Conservation (phyloP, 192 early-diverging fungal genomes). For the Backusella psychrophila region DNA sequence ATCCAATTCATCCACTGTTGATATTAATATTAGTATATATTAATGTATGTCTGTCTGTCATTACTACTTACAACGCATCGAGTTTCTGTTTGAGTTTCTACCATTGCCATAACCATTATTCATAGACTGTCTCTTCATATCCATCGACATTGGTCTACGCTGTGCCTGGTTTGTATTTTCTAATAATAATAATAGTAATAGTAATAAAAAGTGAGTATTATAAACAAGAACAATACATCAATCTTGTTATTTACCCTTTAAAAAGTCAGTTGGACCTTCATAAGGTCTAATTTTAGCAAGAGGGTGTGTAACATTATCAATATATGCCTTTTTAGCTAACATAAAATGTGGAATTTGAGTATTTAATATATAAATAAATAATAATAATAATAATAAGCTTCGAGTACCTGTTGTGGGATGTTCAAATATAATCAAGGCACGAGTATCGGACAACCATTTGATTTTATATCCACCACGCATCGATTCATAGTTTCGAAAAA, state of each 20-base stretch:
- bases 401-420: constrained; percentile 58
- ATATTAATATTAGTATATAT: background rate
- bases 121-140: constrained; percentile 13
- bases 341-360: background rate
- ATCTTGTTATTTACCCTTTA: constrained; percentile 15
- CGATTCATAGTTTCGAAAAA: constrained; percentile 60
- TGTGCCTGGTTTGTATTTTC: background rate
- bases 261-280: constrained; percentile 47
- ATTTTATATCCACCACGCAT: constrained; percentile 64
- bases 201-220: background rate
- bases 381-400: background rate
- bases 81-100: constrained; percentile 16
- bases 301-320: constrained; percentile 49
- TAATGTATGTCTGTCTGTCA: background rate
- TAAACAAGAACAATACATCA: background rate
- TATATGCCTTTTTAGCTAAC: constrained; percentile 54
- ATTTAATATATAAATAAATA: background rate
- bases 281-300: constrained; percentile 61
- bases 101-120: constrained; percentile 6
- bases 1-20: background rate
- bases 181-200: background rate
- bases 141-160: constrained; percentile 12
- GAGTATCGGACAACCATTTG: constrained; percentile 74
- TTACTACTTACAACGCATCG: constrained; percentile 1
- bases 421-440: constrained; percentile 65